phyloP scores from a whole-genome alignment of 805 yeast species.

The Cyberlindnera japonica region DNA sequence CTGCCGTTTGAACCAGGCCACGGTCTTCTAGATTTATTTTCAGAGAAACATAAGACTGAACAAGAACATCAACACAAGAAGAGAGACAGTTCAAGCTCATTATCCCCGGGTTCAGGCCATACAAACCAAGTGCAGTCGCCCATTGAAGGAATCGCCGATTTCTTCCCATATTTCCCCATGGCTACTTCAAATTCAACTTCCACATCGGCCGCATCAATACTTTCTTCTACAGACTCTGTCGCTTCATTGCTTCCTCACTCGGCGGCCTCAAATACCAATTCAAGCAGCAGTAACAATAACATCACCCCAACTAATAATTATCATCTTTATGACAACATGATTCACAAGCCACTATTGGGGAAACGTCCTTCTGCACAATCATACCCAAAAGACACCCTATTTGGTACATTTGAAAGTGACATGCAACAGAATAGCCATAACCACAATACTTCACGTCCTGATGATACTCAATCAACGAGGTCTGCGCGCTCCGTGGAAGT shows the following conservation, averaged over 20 bases:
- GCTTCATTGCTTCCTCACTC: not conserved
- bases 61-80: not conserved
- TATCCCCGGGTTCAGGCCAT: constrained; percentile 6
- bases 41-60: constrained; percentile 2
- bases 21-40: constrained; percentile 40
- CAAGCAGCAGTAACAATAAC: not conserved
- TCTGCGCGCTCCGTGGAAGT: constrained; percentile 31
- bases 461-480: not conserved
- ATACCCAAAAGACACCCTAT: constrained; percentile 8
- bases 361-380: not conserved
- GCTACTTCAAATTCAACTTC: constrained; percentile 1
- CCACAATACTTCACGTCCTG: not conserved
- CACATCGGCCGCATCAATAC: not conserved
- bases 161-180: constrained; percentile 14
- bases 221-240: constrained; percentile 3
- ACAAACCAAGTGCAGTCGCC: constrained; percentile 6
- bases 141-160: constrained; percentile 6
- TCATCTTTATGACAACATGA: constrained; percentile 21
- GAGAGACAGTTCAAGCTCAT: constrained; percentile 1
- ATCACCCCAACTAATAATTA: constrained; percentile 3
- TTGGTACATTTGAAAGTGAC: constrained; percentile 15
- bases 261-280: not conserved
- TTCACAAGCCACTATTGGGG: constrained; percentile 12
- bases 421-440: constrained; percentile 8
- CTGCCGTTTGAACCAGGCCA: constrained; percentile 33